Evolutionary conservation across 257 asterid genomes (phyloP), one percentile per base, ranked within the genome.

Genomic region (Forsythia suspensa): DNA sequence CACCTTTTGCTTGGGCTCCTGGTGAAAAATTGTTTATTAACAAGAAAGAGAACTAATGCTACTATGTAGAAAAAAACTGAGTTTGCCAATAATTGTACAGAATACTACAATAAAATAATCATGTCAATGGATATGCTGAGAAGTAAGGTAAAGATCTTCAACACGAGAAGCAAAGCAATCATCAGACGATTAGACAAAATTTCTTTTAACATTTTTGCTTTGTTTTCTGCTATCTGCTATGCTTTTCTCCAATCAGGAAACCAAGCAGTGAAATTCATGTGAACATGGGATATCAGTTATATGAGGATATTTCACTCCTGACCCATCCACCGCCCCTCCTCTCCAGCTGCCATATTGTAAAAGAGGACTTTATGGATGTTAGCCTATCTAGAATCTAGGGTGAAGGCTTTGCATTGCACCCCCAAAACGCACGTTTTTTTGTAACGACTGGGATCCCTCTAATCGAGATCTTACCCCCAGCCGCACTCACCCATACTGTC

Each of bases 1-100:
- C 10, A 21, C 77, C 91, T 88, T 90, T 70, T 86, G 96, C 88
- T 85, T 91, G 34, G 92, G 94, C 84, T 87, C 97, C 98, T 95
- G 92, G 76, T 43, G 73, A 81, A 67, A 24, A 72, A 77, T 21
- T 63, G 13, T 63, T 63, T 63, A 46, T 74, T 77, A 24, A 41
- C 72, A 79, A 70, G 44, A 43, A 42, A 57, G 24, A 52, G 41
- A 71, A 52, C 18, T 16, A 71, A 72, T 42, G 83, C 24, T 11
- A 57, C 65, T 12, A 7, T 55, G 66, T 20, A 57, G 36, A 72
- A 43, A 43, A 46, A 36, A 70, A 66, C 8, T 3, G 9, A 11
- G 37, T 43, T 51, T 59, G 55, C 43, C 70, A 70, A 48, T 67
- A 21, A 77, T 20, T 36, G 18, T 38, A 57, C 43, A 11, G 59